A percentile compares a stretch with the other conserved stretches of the same genome.
Evolutionary conservation across 306 rosid species (phyloP).

Genomic region (Medicago lupulina): DNA sequence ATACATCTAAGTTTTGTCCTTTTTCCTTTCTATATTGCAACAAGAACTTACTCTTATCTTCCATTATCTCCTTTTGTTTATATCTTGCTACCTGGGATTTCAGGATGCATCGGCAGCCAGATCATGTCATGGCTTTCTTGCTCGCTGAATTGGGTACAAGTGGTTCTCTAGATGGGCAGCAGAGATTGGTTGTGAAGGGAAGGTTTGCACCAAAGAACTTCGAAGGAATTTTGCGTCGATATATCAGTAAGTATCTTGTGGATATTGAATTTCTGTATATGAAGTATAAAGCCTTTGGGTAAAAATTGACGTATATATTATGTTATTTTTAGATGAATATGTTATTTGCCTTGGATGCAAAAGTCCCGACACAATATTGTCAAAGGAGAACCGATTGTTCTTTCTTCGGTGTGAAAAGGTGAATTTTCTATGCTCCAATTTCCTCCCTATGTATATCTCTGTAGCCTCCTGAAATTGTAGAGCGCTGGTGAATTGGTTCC

Average conservation of each 20-base stretch:
- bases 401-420: slow-evolving; percentile 97
- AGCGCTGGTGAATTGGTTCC: not conserved
- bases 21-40: not conserved
- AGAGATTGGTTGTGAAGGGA: slow-evolving; percentile 88
- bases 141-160: slow-evolving; percentile 92
- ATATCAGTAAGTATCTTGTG: slow-evolving; percentile 67
- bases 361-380: slow-evolving; percentile 91
- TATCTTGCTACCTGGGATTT: not conserved
- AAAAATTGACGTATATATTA: slow-evolving; percentile 2
- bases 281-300: not conserved
- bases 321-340: slow-evolving; percentile 66
- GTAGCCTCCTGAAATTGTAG: not conserved
- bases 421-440: slow-evolving; percentile 23
- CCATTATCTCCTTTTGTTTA: slow-evolving; percentile 15
- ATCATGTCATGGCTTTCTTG: slow-evolving; percentile 89
- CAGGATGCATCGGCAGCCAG: slow-evolving; percentile 94
- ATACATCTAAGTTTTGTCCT: too few relatives aligned
- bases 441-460: not conserved
- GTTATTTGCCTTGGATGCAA: slow-evolving; percentile 87
- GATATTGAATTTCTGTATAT: slow-evolving; percentile 6
- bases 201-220: slow-evolving; percentile 92
- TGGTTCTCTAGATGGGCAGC: slow-evolving; percentile 95
- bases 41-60: not conserved
- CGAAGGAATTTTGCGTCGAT: slow-evolving; percentile 90
- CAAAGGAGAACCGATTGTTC: slow-evolving; percentile 92